A percentile compares a stretch with the other conserved stretches of the same genome.
Evolutionary conservation across 208 protist genomes (phyloP).

Genomic region (Trichomonas vaginalis): DNA sequence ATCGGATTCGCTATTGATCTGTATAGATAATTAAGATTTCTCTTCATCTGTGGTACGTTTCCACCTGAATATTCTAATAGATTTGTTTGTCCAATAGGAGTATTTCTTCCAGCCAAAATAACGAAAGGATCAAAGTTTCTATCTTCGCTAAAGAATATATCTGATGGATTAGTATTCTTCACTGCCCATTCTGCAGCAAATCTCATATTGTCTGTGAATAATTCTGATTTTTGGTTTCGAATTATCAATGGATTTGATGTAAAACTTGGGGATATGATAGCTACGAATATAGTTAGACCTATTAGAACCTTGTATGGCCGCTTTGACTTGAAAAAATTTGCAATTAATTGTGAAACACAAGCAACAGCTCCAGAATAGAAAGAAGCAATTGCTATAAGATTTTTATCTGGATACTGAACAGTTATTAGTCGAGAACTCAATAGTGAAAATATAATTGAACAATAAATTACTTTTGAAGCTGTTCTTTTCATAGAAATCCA

Average conservation of each 20-base stretch:
- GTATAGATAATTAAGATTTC: neutral
- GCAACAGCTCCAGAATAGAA: neutral
- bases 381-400: neutral
- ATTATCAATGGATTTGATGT: neutral
- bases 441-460: neutral
- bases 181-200: neutral
- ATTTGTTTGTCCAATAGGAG: neutral
- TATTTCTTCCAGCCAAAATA: neutral
- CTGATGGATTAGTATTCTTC: neutral
- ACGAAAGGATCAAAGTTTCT: neutral
- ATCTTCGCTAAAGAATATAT: neutral
- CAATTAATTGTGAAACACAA: neutral
- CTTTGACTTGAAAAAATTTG: neutral
- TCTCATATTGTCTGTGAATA: neutral
- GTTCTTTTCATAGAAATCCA: neutral
- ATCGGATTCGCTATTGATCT: neutral
- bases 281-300: neutral
- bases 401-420: neutral
- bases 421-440: neutral
- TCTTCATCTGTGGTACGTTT: neutral
- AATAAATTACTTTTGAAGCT: neutral
- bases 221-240: neutral
- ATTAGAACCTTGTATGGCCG: neutral
- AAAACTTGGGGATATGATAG: neutral
- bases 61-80: neutral